phyloP scores from a whole-genome alignment of 2,329 filamentous ascomycete genomes.

The Capronia epimyces region DNA sequence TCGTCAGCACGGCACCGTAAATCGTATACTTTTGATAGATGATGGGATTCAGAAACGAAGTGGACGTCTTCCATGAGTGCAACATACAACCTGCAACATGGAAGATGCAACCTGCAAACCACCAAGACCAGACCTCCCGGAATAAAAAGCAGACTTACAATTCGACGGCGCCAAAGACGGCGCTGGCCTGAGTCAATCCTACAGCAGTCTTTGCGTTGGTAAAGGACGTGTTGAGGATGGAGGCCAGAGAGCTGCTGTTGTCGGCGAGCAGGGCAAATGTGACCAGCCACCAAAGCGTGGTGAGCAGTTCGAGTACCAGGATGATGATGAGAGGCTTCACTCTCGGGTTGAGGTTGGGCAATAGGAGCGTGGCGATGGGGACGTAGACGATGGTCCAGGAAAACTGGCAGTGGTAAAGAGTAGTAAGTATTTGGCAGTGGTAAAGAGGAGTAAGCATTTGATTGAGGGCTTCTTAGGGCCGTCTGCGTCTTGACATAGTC shows the following conservation, averaged over 20 bases:
- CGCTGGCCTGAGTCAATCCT: constrained; percentile 3
- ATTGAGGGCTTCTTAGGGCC: no score
- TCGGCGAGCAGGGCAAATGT: constrained; percentile 6
- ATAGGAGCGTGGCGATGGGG: constrained; percentile 1
- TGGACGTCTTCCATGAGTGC: no score
- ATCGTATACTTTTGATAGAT: neutral
- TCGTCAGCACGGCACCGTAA: neutral
- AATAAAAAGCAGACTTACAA: constrained; percentile 8
- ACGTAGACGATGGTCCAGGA: constrained; percentile 11
- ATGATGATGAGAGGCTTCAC: constrained; percentile 4
- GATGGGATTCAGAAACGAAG: no score
- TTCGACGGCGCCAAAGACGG: constrained; percentile 3
- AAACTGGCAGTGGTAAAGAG: neutral
- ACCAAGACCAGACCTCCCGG: neutral
- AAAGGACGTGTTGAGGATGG: neutral
- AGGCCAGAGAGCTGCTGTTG: neutral
- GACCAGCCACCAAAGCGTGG: constrained; percentile 13
- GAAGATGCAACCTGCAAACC: neutral
- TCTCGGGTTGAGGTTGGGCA: constrained; percentile 1
- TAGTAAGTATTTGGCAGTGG: no score
- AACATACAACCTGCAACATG: neutral
- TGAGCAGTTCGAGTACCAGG: constrained; percentile 3
- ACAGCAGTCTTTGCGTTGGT: neutral
- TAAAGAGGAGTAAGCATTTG: neutral
- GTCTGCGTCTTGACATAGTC: no score